Base-by-base conservation (phyloP, 345 rosid genomes). In the Bretschneidera sinensis region DNA sequence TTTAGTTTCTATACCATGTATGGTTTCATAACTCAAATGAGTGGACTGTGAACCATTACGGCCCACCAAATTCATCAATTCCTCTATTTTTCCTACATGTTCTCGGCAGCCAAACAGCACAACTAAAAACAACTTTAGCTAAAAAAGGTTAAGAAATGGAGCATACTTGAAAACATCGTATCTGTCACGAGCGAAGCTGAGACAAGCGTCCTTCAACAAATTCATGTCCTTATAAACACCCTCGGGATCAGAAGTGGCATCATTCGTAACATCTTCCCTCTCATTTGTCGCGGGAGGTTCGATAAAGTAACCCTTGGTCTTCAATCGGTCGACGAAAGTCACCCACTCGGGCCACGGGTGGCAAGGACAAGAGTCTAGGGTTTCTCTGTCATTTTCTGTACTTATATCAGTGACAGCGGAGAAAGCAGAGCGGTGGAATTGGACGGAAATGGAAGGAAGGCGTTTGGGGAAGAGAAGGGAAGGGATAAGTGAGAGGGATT, bases 271-370 rank as follows among this genome's bases (percentile, higher is more conserved):
- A 31, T 25, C n/a, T 10, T 39, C 51, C 20, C 31, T 70, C 20
- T 74, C 70, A 24, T 60, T 72, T 14, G 48, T 25, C 24, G 66
- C 56, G 35, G 63, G 17, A 61, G 54, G 7, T 13, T 69, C 75
- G 16, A 63, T 60, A 57, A 91, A 72, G 76, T 88, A 91, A 13
- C 95, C 95, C 18, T 79, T 85, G 39, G 76, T 63, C 74, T 75
- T 88, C 71, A 91, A 78, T n/a, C 73, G 62, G 75, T 91, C 88
- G 16, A 91, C 79, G 70, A 91, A 91, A 57, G 43, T 65, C 15
- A 86, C 80, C 98, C 96, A 91, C 75, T 88, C 98, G 0, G 92
- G 83, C 97, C 98, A 89, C 10, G 96, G 98, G 58, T 92, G 97
- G 5, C 66, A 78, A 56, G 55, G 53, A 10, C 48, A 2, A 64